Evolutionary conservation across 805 yeast species (phyloP).

Genomic region (Schwanniomyces vanrijiae): DNA sequence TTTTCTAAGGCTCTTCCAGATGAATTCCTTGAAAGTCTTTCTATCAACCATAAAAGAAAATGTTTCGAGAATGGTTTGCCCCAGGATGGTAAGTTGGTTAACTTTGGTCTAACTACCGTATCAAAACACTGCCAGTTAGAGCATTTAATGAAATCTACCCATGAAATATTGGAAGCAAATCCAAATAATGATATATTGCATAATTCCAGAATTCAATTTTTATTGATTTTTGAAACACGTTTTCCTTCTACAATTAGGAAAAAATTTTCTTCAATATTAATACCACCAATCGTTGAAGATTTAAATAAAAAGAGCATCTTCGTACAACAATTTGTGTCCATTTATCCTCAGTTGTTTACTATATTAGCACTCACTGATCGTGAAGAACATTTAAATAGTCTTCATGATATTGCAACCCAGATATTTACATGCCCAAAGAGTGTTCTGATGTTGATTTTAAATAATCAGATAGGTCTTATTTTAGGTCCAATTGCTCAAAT

Average conservation of each 20-base stretch:
- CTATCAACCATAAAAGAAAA: constrained; percentile 14
- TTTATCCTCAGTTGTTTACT: constrained; percentile 51
- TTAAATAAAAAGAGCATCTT: constrained; percentile 46
- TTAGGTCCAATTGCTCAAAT: constrained; percentile 47
- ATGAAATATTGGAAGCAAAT: constrained; percentile 12
- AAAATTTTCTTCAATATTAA: constrained; percentile 45
- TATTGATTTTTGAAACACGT: constrained; percentile 61
- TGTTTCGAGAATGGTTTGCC: constrained; percentile 35
- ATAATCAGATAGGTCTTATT: constrained; percentile 41
- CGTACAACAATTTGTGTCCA: constrained; percentile 52
- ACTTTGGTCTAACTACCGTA: constrained; percentile 19
- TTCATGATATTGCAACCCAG: constrained; percentile 36
- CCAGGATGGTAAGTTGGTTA: constrained; percentile 24
- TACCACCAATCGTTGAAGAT: constrained; percentile 59
- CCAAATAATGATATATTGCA: constrained; percentile 17
- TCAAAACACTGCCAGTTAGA: constrained; percentile 8
- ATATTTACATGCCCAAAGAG: constrained; percentile 45
- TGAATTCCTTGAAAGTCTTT: constrained; percentile 18
- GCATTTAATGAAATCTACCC: constrained; percentile 15
- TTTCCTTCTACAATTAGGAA: constrained; percentile 53
- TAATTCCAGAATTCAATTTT: constrained; percentile 55
- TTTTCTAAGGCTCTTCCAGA: constrained; percentile 32
- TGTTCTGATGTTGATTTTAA: constrained; percentile 39
- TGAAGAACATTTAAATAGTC: constrained; percentile 44
- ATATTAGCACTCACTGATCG: constrained; percentile 50